These are phyloP conservation scores for Leucogyrophana mollusca DNA, from an alignment of 768 basidiomycete species.

Conservation along the genomic window DNA sequence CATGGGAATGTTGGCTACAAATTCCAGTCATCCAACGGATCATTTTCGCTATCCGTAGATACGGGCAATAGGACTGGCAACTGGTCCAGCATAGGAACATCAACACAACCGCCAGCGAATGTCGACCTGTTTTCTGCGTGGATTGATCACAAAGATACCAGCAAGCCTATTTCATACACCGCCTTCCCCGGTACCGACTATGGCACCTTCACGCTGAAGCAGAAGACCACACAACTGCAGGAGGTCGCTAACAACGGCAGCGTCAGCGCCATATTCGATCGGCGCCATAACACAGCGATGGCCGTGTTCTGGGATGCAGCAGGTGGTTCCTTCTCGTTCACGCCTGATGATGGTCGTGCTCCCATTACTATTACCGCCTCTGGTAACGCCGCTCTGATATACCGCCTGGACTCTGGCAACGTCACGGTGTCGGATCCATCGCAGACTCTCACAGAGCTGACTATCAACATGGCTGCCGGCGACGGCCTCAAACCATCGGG, in stretches of 20 bases:
- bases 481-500: constrained; percentile 12
- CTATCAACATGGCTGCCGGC: constrained; percentile 35
- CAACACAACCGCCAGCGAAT: constrained; percentile 52
- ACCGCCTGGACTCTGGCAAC: constrained; percentile 36
- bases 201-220: constrained; percentile 39
- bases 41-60: constrained; percentile 35
- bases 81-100: constrained; percentile 65
- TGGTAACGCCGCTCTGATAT: constrained; percentile 45
- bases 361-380: constrained; percentile 35
- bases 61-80: constrained; percentile 51
- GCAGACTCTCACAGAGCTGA: constrained; percentile 41
- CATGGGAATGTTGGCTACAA: constrained; percentile 66
- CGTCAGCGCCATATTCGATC: constrained; percentile 53
- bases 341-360: constrained; percentile 17
- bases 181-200: constrained; percentile 50
- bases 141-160: constrained; percentile 42
- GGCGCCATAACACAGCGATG: constrained; percentile 38
- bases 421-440: constrained; percentile 68
- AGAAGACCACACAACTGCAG: constrained; percentile 25
- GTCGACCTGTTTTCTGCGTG: constrained; percentile 67
- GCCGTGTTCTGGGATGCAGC: constrained; percentile 55
- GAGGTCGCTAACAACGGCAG: constrained; percentile 45
- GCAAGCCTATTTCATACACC: constrained; percentile 48
- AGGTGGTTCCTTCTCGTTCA: constrained; percentile 45
- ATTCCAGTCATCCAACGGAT: constrained; percentile 33